phyloP scores from a whole-genome alignment of 441 rosid species.

The Adansonia gregorii region DNA sequence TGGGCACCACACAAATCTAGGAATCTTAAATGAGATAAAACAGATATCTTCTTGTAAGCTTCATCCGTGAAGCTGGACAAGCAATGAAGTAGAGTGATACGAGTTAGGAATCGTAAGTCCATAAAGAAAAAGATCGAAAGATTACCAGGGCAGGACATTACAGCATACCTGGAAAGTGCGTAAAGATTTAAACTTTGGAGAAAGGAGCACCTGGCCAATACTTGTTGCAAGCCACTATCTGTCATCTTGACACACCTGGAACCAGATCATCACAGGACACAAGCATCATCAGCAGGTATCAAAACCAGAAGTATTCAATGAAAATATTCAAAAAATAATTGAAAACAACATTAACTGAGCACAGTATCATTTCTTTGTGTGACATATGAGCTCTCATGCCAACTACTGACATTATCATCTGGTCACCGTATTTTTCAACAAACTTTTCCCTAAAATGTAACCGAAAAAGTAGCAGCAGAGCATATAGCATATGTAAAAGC shows the following conservation, averaged over 20 bases:
- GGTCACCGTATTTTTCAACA: not conserved
- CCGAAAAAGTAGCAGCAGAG: not conserved
- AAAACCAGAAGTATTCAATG: not conserved
- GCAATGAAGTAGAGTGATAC: constrained; percentile 29
- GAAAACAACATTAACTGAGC: not conserved
- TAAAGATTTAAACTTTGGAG: constrained; percentile 79
- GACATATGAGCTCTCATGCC: not conserved
- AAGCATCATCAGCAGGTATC: constrained; percentile 20
- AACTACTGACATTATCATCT: constrained; percentile 4
- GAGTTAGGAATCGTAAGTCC: constrained; percentile 21
- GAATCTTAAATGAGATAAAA: constrained; percentile 59
- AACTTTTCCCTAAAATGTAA: not conserved
- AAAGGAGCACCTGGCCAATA: constrained; percentile 59
- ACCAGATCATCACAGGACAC: constrained; percentile 23
- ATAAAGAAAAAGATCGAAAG: constrained; percentile 13
- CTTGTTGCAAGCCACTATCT: constrained; percentile 74
- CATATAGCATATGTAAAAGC: not conserved
- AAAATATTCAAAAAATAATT: not conserved
- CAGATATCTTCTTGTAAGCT: constrained; percentile 72
- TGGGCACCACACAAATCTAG: constrained; percentile 95
- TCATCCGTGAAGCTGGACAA: constrained; percentile 73
- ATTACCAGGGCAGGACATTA: constrained; percentile 6
- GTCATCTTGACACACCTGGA: constrained; percentile 84
- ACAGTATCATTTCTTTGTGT: not conserved
- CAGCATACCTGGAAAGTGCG: constrained; percentile 76